phyloP scores from a whole-genome alignment of 371 early-diverging fungal genomes.

The Zychaea mexicana region DNA sequence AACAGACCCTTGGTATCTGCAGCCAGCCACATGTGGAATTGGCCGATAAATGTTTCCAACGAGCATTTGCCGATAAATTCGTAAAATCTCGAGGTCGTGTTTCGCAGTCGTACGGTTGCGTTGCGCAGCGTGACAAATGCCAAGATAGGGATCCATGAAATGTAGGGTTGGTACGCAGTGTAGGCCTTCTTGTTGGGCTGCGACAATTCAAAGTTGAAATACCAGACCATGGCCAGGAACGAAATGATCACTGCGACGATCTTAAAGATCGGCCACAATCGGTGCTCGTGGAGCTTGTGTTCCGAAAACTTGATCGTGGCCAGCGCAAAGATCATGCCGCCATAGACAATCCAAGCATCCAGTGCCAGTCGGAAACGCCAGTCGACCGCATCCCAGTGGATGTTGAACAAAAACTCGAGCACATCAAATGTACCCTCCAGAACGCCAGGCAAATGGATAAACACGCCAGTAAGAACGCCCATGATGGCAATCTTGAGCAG shows the following conservation, averaged over 20 bases:
- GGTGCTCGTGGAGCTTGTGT: slow-evolving; percentile 35
- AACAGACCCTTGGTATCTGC: slow-evolving; percentile 74
- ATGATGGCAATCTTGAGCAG: slow-evolving; percentile 52
- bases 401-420: slow-evolving; percentile 41
- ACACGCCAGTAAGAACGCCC: slow-evolving; percentile 30
- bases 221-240: slow-evolving; percentile 40
- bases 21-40: slow-evolving; percentile 81
- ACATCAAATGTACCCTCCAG: slow-evolving; percentile 41
- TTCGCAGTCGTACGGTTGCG: slow-evolving; percentile 47
- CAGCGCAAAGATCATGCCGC: slow-evolving; percentile 59
- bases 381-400: slow-evolving; percentile 60
- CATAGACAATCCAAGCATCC: slow-evolving; percentile 65
- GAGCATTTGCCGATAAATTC: slow-evolving; percentile 66
- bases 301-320: slow-evolving; percentile 48
- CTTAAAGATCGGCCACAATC: slow-evolving; percentile 39
- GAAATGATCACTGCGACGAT: slow-evolving; percentile 29
- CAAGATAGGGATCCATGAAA: slow-evolving; percentile 64
- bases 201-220: slow-evolving; percentile 50
- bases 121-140: slow-evolving; percentile 71
- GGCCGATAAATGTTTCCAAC: slow-evolving; percentile 78
- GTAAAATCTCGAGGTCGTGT: slow-evolving; percentile 56
- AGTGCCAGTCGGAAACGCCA: slow-evolving; percentile 69
- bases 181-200: slow-evolving; percentile 50
- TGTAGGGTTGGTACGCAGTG: slow-evolving; percentile 63
- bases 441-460: slow-evolving; percentile 48